Evolutionary conservation across 306 rosid genomes (phyloP).

Genomic region (Lathyrus oleraceus): DNA sequence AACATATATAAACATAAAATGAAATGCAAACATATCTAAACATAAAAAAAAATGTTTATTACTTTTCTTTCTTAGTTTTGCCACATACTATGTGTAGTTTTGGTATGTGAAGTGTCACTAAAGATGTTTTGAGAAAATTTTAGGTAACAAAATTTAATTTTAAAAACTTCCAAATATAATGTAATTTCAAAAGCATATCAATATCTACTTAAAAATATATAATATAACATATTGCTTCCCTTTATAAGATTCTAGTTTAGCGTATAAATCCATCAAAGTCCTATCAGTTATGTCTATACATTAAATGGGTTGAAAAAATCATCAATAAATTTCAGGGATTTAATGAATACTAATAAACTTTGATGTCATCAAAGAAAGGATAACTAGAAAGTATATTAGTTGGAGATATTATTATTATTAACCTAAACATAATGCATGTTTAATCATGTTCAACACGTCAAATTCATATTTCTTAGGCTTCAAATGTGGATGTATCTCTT

Average conservation of each 20-base stretch:
- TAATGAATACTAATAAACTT: slow-evolving; percentile 24
- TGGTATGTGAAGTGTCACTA: too few species aligned
- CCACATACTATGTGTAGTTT: too few species aligned
- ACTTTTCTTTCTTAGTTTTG: too few species aligned
- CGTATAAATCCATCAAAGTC: slow-evolving; percentile 6
- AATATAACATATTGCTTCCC: too few species aligned
- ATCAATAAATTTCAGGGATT: slow-evolving; percentile 21
- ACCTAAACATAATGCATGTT: slow-evolving; percentile 20
- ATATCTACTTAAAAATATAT: too few species aligned
- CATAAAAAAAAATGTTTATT: too few species aligned
- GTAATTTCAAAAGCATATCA: too few species aligned
- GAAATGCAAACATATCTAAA: too few species aligned
- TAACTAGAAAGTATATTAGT: slow-evolving; percentile 15
- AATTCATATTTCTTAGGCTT: not conserved
- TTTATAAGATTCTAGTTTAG: not conserved
- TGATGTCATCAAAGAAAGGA: slow-evolving; percentile 26
- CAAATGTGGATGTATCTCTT: slow-evolving; percentile 27
- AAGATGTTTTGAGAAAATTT: too few species aligned
- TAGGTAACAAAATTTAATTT: too few species aligned
- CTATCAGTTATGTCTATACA: not conserved
- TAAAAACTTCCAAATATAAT: too few species aligned
- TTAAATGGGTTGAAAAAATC: slow-evolving; percentile 1
- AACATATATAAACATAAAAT: too few species aligned
- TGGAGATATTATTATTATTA: slow-evolving; percentile 9
- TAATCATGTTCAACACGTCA: slow-evolving; percentile 7